Evolutionary conservation across 2,329 filamentous ascomycete species (phyloP).

Genomic region (Lachnellula subtilissima): DNA sequence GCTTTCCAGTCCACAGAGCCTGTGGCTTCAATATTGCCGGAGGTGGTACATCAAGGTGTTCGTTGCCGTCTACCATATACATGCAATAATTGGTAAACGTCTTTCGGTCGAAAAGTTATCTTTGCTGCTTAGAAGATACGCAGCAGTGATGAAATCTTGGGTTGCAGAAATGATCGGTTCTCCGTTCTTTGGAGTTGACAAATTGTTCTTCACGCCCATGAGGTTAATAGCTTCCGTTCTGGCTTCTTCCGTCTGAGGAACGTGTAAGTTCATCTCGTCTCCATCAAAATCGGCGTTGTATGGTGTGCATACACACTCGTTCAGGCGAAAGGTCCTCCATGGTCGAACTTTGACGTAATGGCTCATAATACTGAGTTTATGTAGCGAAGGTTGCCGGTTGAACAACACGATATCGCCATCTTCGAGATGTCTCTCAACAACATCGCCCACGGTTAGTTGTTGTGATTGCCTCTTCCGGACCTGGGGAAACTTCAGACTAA

Average conservation of each 20-base stretch:
- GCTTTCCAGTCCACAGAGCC: slow-evolving; percentile 92
- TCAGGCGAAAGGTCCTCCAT: slow-evolving; percentile 92
- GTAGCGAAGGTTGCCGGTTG: slow-evolving; percentile 94
- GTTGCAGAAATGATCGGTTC: slow-evolving; percentile 98
- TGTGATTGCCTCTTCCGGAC: slow-evolving; percentile 62
- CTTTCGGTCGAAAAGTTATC: slow-evolving; percentile 88
- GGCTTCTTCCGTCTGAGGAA: slow-evolving; percentile 95
- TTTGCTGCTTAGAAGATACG: slow-evolving; percentile 86
- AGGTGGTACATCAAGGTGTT: slow-evolving; percentile 76
- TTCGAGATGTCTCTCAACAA: slow-evolving; percentile 90
- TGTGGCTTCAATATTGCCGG: slow-evolving; percentile 83
- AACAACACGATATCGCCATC: slow-evolving; percentile 96
- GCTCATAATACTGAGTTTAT: slow-evolving; percentile 98
- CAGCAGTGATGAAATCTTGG: slow-evolving; percentile 96
- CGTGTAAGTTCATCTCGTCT: slow-evolving; percentile 98
- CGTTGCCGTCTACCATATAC: slow-evolving; percentile 84
- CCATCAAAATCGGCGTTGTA: slow-evolving; percentile 99
- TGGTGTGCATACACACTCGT: slow-evolving; percentile 95
- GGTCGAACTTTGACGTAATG: slow-evolving; percentile 91
- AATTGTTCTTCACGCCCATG: slow-evolving; percentile 97
- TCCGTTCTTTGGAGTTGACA: slow-evolving; percentile 94
- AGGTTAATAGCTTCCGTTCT: slow-evolving; percentile 90
- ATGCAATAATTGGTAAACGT: slow-evolving; percentile 86
- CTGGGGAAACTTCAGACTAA: slow-evolving; percentile 71
- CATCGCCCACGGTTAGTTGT: slow-evolving; percentile 73